Evolutionary conservation across 2,329 filamentous ascomycete species (phyloP).

Genomic region (Botrytis deweyae): DNA sequence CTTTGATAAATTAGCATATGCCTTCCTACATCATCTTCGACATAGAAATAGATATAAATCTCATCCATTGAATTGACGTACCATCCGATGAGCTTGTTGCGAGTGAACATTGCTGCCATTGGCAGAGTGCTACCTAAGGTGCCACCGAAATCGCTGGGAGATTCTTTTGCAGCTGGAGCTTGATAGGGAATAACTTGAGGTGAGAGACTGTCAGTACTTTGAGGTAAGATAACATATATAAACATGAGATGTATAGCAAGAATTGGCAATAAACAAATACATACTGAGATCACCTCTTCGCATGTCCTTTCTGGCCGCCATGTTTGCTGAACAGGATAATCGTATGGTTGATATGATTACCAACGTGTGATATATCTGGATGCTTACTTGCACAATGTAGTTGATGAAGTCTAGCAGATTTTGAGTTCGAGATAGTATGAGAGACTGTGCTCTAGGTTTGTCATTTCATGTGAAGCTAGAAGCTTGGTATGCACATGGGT

Average conservation of each 20-base stretch:
- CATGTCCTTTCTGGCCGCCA: constrained; percentile 69
- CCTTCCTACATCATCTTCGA: not conserved
- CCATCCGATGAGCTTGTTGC: constrained; percentile 78
- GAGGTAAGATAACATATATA: not conserved
- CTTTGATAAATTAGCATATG: constrained; percentile 42
- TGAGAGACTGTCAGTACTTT: not conserved
- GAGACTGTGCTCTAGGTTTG: not conserved
- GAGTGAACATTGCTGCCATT: constrained; percentile 93
- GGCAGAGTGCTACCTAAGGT: constrained; percentile 76
- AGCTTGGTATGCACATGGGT: not conserved
- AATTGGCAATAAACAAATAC: constrained; percentile 33
- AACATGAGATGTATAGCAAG: not conserved
- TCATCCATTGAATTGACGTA: constrained; percentile 40
- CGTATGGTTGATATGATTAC: not conserved
- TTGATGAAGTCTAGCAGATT: not conserved
- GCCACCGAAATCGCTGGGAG: constrained; percentile 67
- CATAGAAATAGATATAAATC: not conserved
- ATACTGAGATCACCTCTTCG: constrained; percentile 70
- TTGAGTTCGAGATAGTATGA: not conserved
- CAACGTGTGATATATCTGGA: not conserved
- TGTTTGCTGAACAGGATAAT: constrained; percentile 38
- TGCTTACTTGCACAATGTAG: not conserved
- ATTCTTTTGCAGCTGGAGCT: constrained; percentile 66
- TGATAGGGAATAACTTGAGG: constrained; percentile 81
- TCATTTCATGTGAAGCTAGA: not conserved